Conservation (phyloP, 805 yeast genomes). For the Ogataea trehaloabstinens region DNA sequence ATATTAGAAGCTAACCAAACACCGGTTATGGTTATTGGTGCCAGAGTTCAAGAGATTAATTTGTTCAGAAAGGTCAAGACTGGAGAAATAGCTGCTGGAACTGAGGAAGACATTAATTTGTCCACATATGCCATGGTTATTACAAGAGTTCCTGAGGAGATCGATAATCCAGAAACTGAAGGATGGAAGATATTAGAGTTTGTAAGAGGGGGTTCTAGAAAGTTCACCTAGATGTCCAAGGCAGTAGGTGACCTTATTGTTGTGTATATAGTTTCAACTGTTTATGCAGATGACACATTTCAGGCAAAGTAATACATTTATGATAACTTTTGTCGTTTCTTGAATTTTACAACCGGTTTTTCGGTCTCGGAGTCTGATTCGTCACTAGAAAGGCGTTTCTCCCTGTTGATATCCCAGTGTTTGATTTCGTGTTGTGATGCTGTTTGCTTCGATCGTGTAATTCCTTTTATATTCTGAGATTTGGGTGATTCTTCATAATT, state of each 20-base stretch:
- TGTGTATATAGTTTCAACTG: conserved; percentile 4
- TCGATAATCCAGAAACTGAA: conserved; percentile 85
- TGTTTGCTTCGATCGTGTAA: conserved; percentile 3
- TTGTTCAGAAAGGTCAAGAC: conserved; percentile 85
- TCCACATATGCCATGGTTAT: conserved; percentile 96
- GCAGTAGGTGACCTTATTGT: not conserved
- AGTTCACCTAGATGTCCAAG: conserved; percentile 48
- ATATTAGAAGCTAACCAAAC: conserved; percentile 84
- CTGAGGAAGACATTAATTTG: conserved; percentile 87
- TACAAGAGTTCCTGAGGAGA: conserved; percentile 88
- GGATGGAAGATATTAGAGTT: conserved; percentile 97
- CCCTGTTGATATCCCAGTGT: conserved; percentile 26
- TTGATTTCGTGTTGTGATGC: conserved; percentile 20
- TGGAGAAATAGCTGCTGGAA: conserved; percentile 94
- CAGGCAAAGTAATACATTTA: not conserved
- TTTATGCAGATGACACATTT: conserved; percentile 1
- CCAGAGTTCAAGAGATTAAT: conserved; percentile 95
- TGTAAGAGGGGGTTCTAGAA: conserved; percentile 90
- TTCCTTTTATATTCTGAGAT: not conserved
- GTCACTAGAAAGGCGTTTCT: conserved; percentile 10
- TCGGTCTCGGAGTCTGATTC: conserved; percentile 7
- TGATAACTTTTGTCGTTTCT: conserved; percentile 14
- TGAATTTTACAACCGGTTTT: conserved; percentile 12
- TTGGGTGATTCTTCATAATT: not conserved
- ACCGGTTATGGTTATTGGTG: conserved; percentile 90